Evolutionary conservation across 805 yeast species (phyloP), one percentile per base, ranked within the genome.

Genomic region (Myxozyma sirexii): DNA sequence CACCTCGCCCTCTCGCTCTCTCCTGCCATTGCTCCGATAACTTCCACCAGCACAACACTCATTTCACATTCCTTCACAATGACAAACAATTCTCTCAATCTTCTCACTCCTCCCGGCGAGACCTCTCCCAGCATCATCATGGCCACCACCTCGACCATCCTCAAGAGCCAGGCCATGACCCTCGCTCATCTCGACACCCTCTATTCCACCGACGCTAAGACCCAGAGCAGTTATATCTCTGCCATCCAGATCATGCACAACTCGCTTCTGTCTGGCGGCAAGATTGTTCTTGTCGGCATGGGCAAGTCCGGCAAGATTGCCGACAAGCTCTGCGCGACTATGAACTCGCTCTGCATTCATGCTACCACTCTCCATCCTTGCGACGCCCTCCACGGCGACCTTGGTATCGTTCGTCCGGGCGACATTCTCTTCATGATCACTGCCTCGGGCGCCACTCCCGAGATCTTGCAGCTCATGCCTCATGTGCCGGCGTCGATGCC

Each of bases 371-470:
- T 90, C 55, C 97, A 90, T 70, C 96, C 97, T 0, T 76, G 88
- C 3, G 97, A 90, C 62, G 97, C 97, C 0, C 75, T 91, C 19
- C 97, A 90, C 71, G 97, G 97, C 4, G 97, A 90, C 71, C 78
- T 90, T 67, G 97, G 97, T 1, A 74, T 85, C 39, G 74, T 91
- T 7, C 74, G 82, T 52, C 79, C 79, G 17, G 75, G 79, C 24
- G 79, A 80, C 59, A 89, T 87, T 64, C 62, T 90, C 54, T 72
- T 91, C 1, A 75, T 89, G 68, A 82, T 90, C 38, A 84, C 92
- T 0, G 87, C 92, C 1, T 85, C 93, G 31, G 97, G 97, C 0
- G 85, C 84, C 67, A 87, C 96, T 0, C 88, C 91, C 0, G 97
- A 90, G 70, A 78, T 91, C 38, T 57, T 84, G 41, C 67, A 68